Evolutionary conservation across 495 filamentous ascomycete genomes (phyloP), one percentile per base, ranked within the genome.

Genomic region (Hyaloscypha bicolor): DNA sequence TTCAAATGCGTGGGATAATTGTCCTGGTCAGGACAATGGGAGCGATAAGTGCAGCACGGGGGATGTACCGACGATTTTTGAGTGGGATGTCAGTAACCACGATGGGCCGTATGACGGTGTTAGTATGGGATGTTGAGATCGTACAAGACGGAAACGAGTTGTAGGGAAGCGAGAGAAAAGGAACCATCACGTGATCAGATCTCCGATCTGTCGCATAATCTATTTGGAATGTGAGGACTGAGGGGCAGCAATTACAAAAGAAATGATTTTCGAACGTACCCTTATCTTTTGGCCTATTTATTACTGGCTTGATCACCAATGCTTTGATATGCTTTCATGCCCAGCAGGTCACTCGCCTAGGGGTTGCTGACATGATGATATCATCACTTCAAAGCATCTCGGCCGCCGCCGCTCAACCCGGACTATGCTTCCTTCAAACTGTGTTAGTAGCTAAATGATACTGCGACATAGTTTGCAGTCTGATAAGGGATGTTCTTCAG

Each of bases 101-200:
- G 56, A 37, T 59, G 56, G 56, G 8, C 56, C 56, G 6, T 59
- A 59, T 35, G n/a, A 59, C 33, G 56, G 56, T 5, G 30, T 59
- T 31, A 35, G 11, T 30, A 59, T 59, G 56, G 56, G 56, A 31
- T 59, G 56, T 19, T 59, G 31, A 59, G 33, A 21, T 30, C 22
- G 55, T 22, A 57, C 22, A 11, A 29, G 2, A 37, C 8, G 35
- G 35, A 8, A 6, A 37, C 8, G 35, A 37, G 12, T 8, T 37
- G 35, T 48, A 14, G 42, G 4, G 9, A 19, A 14, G 11, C 4
- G 11, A 19, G 16, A 48, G 8, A 48, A 48, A 48, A 14, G 42
- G 16, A 12, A 6, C 11, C 16, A 3, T 48, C 42, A 48, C 42
- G 42, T 48, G 42, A 19, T 19, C 42, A 0, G 42, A 48, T 16